These are phyloP conservation scores for Xerocomellus chrysenteron DNA, from an alignment of 768 basidiomycete species.

Conservation along the genomic window DNA sequence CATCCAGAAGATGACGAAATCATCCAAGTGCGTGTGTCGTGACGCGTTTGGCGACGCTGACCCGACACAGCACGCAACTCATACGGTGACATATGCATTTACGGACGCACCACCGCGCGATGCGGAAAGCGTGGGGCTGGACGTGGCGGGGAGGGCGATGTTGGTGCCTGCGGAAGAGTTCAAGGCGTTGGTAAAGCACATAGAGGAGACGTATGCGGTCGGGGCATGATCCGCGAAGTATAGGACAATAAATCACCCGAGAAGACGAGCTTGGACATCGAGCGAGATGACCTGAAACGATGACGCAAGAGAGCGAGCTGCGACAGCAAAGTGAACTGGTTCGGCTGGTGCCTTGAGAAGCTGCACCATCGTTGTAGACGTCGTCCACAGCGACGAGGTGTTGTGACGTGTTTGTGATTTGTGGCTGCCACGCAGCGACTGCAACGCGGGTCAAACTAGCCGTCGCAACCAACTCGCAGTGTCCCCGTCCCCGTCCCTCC, in stretches of 20 bases:
- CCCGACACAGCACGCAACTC: constrained; percentile 20
- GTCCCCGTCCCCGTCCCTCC: no score
- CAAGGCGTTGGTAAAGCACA: constrained; percentile 38
- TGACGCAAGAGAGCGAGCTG: background rate
- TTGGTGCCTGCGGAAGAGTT: constrained; percentile 50
- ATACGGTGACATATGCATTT: constrained; percentile 41
- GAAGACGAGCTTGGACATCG: no score
- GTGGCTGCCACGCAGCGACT: constrained; percentile 15
- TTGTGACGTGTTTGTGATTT: constrained; percentile 15
- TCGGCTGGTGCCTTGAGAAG: background rate
- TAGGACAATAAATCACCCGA: no score
- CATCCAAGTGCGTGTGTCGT: constrained; percentile 46
- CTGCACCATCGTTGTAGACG: no score
- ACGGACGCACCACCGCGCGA: constrained; percentile 54
- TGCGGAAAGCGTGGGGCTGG: constrained; percentile 69
- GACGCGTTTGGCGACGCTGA: background rate
- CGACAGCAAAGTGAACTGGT: background rate
- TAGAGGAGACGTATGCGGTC: constrained; percentile 38
- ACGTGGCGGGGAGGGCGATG: constrained; percentile 66
- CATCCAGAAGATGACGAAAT: constrained; percentile 86
- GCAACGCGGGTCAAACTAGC: no score
- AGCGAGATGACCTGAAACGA: no score
- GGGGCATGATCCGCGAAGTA: no score
- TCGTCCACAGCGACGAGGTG: constrained; percentile 6
- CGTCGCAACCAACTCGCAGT: no score